phyloP scores from a whole-genome alignment of 768 basidiomycete genomes.

The Amanita jacksonii region DNA sequence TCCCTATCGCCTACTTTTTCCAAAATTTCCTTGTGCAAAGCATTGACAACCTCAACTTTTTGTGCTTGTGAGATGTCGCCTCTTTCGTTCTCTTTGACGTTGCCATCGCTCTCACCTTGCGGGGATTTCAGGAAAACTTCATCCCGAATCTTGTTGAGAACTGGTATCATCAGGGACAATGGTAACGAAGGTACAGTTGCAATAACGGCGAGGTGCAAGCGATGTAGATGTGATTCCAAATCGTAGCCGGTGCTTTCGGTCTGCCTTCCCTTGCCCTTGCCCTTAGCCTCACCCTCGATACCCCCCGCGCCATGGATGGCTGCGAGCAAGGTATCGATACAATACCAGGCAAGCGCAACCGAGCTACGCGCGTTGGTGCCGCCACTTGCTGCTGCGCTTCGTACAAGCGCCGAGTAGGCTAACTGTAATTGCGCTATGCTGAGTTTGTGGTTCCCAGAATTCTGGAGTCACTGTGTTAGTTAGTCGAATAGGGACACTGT shows the following conservation, averaged over 20 bases:
- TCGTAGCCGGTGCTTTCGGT: background rate
- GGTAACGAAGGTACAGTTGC: slow-evolving; percentile 59
- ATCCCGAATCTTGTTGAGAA: slow-evolving; percentile 39
- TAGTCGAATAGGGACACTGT: background rate
- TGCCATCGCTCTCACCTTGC: slow-evolving; percentile 4
- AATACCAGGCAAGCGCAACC: no score
- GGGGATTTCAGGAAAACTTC: slow-evolving; percentile 17
- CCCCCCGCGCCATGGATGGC: slow-evolving; percentile 28
- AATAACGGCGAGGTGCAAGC: slow-evolving; percentile 55
- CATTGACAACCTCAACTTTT: slow-evolving; percentile 40
- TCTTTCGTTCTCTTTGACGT: slow-evolving; percentile 16
- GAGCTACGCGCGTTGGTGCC: no score
- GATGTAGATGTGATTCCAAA: slow-evolving; percentile 25
- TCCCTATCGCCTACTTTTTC: slow-evolving; percentile 59
- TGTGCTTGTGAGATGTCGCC: slow-evolving; percentile 13
- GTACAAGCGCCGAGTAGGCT: no score
- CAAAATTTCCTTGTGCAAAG: slow-evolving; percentile 53
- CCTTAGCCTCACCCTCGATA: slow-evolving; percentile 11
- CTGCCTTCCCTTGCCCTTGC: slow-evolving; percentile 14
- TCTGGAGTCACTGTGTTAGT: slow-evolving; percentile 29
- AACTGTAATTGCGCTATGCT: slow-evolving; percentile 15
- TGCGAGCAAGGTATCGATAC: slow-evolving; percentile 40
- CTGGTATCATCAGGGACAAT: slow-evolving; percentile 40
- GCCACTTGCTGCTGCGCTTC: no score
- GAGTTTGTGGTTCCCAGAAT: slow-evolving; percentile 51